Evolutionary conservation across 2,329 filamentous ascomycete species (phyloP), one percentile per base, ranked within the genome.

Genomic region (Colletotrichum echinochloae): DNA sequence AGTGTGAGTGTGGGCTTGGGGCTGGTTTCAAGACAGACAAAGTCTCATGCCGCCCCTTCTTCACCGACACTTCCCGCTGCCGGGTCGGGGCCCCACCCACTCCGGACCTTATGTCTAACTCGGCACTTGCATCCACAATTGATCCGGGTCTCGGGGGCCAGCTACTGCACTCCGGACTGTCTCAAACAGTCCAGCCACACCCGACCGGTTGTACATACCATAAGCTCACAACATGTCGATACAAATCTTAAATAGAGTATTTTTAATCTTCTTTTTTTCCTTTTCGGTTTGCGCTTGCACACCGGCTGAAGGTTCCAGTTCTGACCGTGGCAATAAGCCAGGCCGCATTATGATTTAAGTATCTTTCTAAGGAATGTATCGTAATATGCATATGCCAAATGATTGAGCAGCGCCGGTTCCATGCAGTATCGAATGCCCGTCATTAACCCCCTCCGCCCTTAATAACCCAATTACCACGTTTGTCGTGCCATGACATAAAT

Each of bases 331-430:
- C 67, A 37, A n/a, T 8, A 20, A 66, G 51, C 57, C 64, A 39
- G 26, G n/a, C 52, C 37, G 41, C 57, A 70, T 70, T 70, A 67
- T 67, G 16, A 30, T 70, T 70, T 41, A 62, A 18, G 20, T 28
- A 28, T 67, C 39, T 60, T 60, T 39, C 57, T 63, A 70, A 70
- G 64, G 64, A 70, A 70, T 70, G 67, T 70, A 67, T 70, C 67
- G 57, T 67, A 52, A 39, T 59, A 54, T 67, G 64, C 57, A 57
- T 62, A 59, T 70, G 64, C 67, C 52, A 67, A 70, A 70, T 62
- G 67, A 67, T 54, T 57, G 57, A 70, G 63, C 51, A 67, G 52
- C 67, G 67, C 64, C 67, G 56, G 26, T 62, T 67, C 64, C 57
- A 70, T 70, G 57, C 64, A 55, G 16, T 62, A 44, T 63, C 48